Base-by-base conservation (phyloP, 2,329 filamentous ascomycete genomes). In the Nectriaceae sp. region DNA sequence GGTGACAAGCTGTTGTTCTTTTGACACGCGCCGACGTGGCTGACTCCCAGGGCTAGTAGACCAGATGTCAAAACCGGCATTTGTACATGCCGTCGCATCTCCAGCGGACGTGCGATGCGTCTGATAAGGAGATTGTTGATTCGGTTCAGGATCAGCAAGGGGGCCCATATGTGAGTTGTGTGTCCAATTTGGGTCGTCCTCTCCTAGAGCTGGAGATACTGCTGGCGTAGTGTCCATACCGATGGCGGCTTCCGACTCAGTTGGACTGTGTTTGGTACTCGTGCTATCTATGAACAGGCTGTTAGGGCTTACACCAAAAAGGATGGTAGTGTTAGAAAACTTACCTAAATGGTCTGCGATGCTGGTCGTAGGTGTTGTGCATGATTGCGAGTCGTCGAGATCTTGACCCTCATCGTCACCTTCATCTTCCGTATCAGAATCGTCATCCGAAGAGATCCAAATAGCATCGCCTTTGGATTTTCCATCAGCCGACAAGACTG, bases 281-380 rank as follows among this genome's bases (percentile, higher is more conserved):
- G 19, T 52, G 35, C 40, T 52, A 40, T 52, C 46, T 52, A 44
- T 38, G 21, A 35, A 36, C 15, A 20, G 33, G 35, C 35, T 48
- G 37, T 50, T 11, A 50, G 22, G 40, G 22, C 21, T 15, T n/a
- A 33, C 22, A 22, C 21, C 11, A 6, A 42, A 33, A 52, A 52
- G 19, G 36, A 40, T 13, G 5, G 33, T 13, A 22, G 26, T 1
- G 39, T 40, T n/a, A n/a, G 35, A 37, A 13, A 21, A 21, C 47
- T 46, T 50, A 46, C 46, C 37, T 11, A 38, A 49, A 49, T 44
- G 37, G 21, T 38, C 29, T 45, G 29, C 18, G 31, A 40, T 35
- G 37, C 42, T 49, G 15, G 37, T 29, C 31, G 22, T 46, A 40
- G 21, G 40, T 43, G 40, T 40, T 48, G 35, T 43, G 33, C 22